These are phyloP conservation scores for Drechslerella coelobrocha DNA, from an alignment of 2,329 filamentous ascomycete genomes.

Conservation along the genomic window DNA sequence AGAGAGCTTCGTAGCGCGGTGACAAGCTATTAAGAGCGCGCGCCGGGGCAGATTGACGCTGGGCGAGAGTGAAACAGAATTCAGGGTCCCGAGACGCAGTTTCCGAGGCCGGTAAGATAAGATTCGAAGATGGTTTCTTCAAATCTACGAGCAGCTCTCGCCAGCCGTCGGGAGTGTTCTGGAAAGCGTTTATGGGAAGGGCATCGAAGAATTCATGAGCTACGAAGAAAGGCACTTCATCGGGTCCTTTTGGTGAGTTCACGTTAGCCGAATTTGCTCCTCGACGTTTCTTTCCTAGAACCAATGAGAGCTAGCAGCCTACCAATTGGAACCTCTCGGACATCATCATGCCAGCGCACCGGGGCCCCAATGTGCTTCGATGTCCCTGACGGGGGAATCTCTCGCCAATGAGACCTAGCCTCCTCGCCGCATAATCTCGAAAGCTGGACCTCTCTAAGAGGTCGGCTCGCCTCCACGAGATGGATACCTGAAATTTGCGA, in stretches of 20 bases:
- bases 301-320: not conserved
- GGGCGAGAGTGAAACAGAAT: constrained; percentile 83
- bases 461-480: constrained; percentile 88
- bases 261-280: not conserved
- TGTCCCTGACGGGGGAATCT: constrained; percentile 10
- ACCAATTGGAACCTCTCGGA: constrained; percentile 61
- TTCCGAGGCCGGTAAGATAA: constrained; percentile 54
- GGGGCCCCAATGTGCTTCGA: constrained; percentile 25
- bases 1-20: constrained; percentile 77
- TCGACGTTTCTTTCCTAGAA: not conserved
- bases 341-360: constrained; percentile 67
- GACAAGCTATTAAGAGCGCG: constrained; percentile 84
- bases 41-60: constrained; percentile 78
- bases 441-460: constrained; percentile 61
- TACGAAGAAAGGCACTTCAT: constrained; percentile 86
- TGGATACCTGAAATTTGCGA: constrained; percentile 84
- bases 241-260: constrained; percentile 61
- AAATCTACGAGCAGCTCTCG: constrained; percentile 60
- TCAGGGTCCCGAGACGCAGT: constrained; percentile 68
- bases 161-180: constrained; percentile 66
- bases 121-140: constrained; percentile 58
- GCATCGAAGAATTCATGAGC: constrained; percentile 99
- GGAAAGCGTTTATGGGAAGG: constrained; percentile 92
- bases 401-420: constrained; percentile 19
- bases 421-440: constrained; percentile 36